These are phyloP conservation scores for Russula griseocarnosa DNA, from an alignment of 768 basidiomycete species.

Conservation along the genomic window DNA sequence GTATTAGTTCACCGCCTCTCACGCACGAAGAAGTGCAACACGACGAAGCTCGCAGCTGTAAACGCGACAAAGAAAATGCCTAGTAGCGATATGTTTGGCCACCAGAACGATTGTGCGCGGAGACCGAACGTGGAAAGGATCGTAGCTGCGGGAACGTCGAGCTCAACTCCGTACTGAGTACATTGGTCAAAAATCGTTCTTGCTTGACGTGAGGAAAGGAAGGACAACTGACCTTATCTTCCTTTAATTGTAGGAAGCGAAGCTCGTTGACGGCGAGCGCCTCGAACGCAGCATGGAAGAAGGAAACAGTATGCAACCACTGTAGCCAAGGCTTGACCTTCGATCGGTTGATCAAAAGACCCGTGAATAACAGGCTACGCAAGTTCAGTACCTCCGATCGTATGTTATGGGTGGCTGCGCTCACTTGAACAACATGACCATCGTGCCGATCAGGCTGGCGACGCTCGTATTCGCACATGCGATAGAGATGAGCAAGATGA, in stretches of 20 bases:
- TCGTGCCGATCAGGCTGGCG: conserved; percentile 88
- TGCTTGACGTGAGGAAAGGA: background rate
- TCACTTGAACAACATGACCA: conserved; percentile 98
- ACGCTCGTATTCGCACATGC: conserved; percentile 82
- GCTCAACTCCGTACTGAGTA: conserved; percentile 88
- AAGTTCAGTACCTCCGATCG: conserved; percentile 3
- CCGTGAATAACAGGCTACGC: conserved; percentile 86
- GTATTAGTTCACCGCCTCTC: conserved; percentile 50
- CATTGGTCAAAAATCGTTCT: conserved; percentile 8
- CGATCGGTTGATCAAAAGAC: conserved; percentile 90
- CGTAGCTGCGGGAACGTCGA: conserved; percentile 93
- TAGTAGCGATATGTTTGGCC: conserved; percentile 87
- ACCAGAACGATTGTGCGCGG: conserved; percentile 96
- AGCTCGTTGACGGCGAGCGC: conserved; percentile 97
- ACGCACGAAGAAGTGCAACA: conserved; percentile 84
- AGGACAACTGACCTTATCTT: conserved; percentile 62
- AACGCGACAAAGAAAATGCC: conserved; percentile 83
- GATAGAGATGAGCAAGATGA: conserved; percentile 87
- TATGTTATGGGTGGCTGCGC: conserved; percentile 34
- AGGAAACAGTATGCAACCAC: conserved; percentile 89
- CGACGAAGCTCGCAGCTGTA: conserved; percentile 70
- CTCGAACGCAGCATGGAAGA: conserved; percentile 99
- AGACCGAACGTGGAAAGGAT: conserved; percentile 94
- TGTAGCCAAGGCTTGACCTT: conserved; percentile 65
- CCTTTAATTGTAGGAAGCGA: conserved; percentile 87